These are phyloP conservation scores for Teratosphaeriaceae sp. DNA, from an alignment of 2,329 filamentous ascomycete genomes.

Conservation along the genomic window DNA sequence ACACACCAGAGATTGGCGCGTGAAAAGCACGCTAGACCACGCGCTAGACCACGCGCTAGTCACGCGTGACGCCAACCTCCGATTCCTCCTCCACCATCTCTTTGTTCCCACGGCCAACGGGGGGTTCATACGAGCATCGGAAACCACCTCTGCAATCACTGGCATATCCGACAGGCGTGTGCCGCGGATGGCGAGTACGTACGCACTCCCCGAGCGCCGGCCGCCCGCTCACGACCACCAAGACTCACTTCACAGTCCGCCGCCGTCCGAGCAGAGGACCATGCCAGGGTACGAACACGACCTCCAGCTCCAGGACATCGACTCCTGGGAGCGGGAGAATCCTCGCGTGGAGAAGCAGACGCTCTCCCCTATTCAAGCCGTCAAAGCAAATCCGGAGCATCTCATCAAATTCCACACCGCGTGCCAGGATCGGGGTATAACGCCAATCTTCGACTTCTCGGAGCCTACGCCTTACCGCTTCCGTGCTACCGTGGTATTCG, in stretches of 20 bases:
- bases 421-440: constrained; percentile 15
- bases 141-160: too few relatives aligned
- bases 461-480: constrained; percentile 12
- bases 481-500: constrained; percentile 6
- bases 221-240: too few relatives aligned
- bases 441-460: constrained; percentile 7
- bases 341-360: constrained; percentile 13
- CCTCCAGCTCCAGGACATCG: constrained; percentile 13
- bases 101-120: constrained; percentile 6
- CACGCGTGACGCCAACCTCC: too few relatives aligned
- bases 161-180: too few relatives aligned
- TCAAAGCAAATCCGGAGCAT: constrained; percentile 2
- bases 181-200: too few relatives aligned
- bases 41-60: too few relatives aligned
- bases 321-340: constrained; percentile 16
- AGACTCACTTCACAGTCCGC: too few relatives aligned
- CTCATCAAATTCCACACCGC: constrained; percentile 13
- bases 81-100: background rate
- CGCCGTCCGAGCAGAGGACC: background rate
- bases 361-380: background rate
- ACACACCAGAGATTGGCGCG: too few relatives aligned
- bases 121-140: constrained; percentile 11
- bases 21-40: too few relatives aligned
- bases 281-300: too few relatives aligned
- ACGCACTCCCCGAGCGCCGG: too few relatives aligned